Base-by-base conservation (phyloP, 1,284 basidiomycete species). In the Ganoderma leucocontextum region DNA sequence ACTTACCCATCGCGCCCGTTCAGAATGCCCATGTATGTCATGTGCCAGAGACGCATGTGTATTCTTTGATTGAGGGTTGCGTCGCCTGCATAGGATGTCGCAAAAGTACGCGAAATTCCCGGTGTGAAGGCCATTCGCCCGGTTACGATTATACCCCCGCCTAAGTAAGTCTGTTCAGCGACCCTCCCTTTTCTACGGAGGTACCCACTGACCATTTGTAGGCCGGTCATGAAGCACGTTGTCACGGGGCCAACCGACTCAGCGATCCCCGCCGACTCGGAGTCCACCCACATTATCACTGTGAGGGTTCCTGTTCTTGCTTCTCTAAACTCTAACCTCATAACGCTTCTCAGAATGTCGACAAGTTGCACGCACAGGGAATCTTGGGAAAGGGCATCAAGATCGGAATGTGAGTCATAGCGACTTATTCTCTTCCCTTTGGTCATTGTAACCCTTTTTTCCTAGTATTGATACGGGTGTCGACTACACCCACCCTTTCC, bases 401-500 rank as follows among this genome's bases (percentile, higher is more conserved):
- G 67, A 82, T 89, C 39, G 87, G 82, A 53, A 82, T 89, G 80
- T 81, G 53, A 64, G 78, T 71, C 17, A 13, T 12, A 38, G 35
- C 36, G 36, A 12, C 15, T 7, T 29, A 10, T 49, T 67, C 9
- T 5, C 9, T 33, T 17, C 6, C 25, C 42, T 66, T 2, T 2
- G 17, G 42, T n/a, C 42, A 15, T 53, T 57, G 39, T 53, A 52
- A 57, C 15, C 0, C 15, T 42, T 19, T 42, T 19, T 25, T 12
- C 13, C n/a, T 57, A 76, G 78, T 64, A 81, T 85, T 60, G 81
- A 85, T 71, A 81, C 78, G 13, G 77, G 85, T 61, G 80, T 86
- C 66, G 88, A 90, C 75, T 90, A 88, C 76, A 89, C 85, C 2
- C 87, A 91, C 74, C 88, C 89, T 9, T 80, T 81, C 17, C 87